Base-by-base conservation (phyloP, 2,329 filamentous ascomycete genomes). In the Exophiala xenobiotica region DNA sequence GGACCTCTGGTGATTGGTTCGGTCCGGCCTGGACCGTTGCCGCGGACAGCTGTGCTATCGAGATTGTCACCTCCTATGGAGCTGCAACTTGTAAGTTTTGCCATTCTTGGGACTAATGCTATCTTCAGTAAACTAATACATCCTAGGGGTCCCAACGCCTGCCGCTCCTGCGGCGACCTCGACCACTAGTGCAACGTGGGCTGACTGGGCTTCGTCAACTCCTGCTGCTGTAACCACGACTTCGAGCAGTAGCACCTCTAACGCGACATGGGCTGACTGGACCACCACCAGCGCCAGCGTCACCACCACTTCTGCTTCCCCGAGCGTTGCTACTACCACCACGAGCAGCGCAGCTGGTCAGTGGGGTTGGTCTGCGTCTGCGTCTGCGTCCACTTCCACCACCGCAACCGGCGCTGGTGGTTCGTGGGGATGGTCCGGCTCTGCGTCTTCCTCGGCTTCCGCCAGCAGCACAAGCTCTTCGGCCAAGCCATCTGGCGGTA, bases 21-120 rank as follows among this genome's bases (percentile, higher is more conserved):
- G 51, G 33, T 22, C 18, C 45, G 14, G 26, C 37, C 6, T 33
- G 23, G 24, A 38, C 46, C 19, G 33, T 14, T 35, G 37, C 29
- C 23, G 26, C 53, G 22, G 53, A 39, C 35, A 41, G 42, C 24
- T 61, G 59, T 42, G 51, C 44, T 12, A 37, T 60, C 12, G 43
- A 53, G 18, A 46, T 61, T 42, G 45, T 56, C 20, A 51, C 56
- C 8, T 61, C 59, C 27, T 61, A 61, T 42, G 59, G 59, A 27
- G 42, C 44, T 16, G 53, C 59, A 45, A 57, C 56, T 22, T 61
- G 59, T 61, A 54, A 60, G 59, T 56, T 12, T 11, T 19, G 14
- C 18, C 4, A 14, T 33, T 42, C n/a, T 1, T 16, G 12, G n/a
- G n/a, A 6, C 3, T 18, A 14, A 11, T 35, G 9, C 14, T 7